phyloP scores from a whole-genome alignment of 306 rosid species.

The Cucurbita ficifolia region DNA sequence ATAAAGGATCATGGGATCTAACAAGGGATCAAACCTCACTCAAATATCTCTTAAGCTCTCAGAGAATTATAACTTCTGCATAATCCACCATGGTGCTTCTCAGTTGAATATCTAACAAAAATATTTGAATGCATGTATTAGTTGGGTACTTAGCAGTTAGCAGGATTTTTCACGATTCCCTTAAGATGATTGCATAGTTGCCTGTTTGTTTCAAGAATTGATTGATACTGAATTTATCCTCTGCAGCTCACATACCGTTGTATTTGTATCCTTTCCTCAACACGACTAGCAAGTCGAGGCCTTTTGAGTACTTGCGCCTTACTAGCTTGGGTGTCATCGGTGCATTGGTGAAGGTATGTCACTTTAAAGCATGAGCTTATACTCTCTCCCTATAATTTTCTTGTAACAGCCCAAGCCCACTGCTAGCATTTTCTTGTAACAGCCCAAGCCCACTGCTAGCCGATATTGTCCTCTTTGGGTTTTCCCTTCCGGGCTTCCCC shows the following conservation, averaged over 20 bases:
- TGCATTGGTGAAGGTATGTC: conserved; percentile 73
- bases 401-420: too few species aligned
- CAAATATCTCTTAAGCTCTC: too few species aligned
- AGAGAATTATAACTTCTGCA: neutral
- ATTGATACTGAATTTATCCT: conserved; percentile 11
- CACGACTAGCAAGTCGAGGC: conserved; percentile 60
- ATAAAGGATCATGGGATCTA: too few species aligned
- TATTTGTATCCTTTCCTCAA: conserved; percentile 78
- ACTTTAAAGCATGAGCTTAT: neutral
- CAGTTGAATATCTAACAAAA: neutral
- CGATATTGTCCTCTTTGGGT: too few species aligned
- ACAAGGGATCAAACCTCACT: too few species aligned
- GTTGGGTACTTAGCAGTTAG: neutral
- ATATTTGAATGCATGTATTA: neutral
- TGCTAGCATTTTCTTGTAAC: too few species aligned
- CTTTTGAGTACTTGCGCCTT: conserved; percentile 71
- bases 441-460: too few species aligned
- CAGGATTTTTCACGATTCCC: neutral
- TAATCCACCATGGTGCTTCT: neutral
- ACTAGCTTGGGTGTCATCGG: conserved; percentile 84
- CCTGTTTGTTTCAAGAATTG: neutral
- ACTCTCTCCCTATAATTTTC: neutral
- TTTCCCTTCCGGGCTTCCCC: too few species aligned
- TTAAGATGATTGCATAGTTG: neutral
- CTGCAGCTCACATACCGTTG: conserved; percentile 67